A percentile compares a stretch with the other conserved stretches of the same genome.
phyloP scores from a whole-genome alignment of 768 basidiomycete genomes.

The Mycena rebaudengoi region DNA sequence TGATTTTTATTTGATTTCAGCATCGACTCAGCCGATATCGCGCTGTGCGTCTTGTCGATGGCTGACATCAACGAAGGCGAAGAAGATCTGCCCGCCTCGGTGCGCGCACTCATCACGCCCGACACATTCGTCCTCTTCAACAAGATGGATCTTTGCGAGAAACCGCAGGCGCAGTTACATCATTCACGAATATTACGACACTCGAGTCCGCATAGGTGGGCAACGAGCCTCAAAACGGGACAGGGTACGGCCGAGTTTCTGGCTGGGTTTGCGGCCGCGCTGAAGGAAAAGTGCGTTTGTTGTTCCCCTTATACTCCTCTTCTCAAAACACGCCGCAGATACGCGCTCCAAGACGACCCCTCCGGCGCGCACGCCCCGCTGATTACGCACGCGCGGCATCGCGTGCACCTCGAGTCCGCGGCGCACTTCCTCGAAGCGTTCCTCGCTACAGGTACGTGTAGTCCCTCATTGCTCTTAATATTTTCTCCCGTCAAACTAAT shows the following conservation, averaged over 20 bases:
- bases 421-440: slow-evolving; percentile 70
- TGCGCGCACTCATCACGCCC: slow-evolving; percentile 58
- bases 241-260: slow-evolving; percentile 69
- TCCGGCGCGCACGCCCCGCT: slow-evolving; percentile 58
- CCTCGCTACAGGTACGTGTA: slow-evolving; percentile 51
- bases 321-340: slow-evolving; percentile 30
- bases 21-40: slow-evolving; percentile 71
- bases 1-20: slow-evolving; percentile 46
- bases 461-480: not conserved
- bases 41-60: slow-evolving; percentile 83
- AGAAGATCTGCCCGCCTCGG: slow-evolving; percentile 51
- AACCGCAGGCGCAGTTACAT: not conserved
- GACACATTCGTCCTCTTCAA: slow-evolving; percentile 80
- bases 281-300: slow-evolving; percentile 57
- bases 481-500: not conserved
- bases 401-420: slow-evolving; percentile 76
- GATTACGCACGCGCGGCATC: slow-evolving; percentile 83
- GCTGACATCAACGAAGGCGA: not conserved
- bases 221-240: slow-evolving; percentile 66
- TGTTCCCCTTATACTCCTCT: not conserved
- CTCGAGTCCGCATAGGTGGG: slow-evolving; percentile 58
- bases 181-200: no score
- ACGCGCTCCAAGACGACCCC: slow-evolving; percentile 32
- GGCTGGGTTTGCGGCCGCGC: slow-evolving; percentile 57
- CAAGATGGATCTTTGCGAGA: slow-evolving; percentile 68